A percentile compares a stretch with the other conserved stretches of the same genome.
These are phyloP conservation scores for Leishmania major DNA, from an alignment of 208 protist species.

Conservation along the genomic window DNA sequence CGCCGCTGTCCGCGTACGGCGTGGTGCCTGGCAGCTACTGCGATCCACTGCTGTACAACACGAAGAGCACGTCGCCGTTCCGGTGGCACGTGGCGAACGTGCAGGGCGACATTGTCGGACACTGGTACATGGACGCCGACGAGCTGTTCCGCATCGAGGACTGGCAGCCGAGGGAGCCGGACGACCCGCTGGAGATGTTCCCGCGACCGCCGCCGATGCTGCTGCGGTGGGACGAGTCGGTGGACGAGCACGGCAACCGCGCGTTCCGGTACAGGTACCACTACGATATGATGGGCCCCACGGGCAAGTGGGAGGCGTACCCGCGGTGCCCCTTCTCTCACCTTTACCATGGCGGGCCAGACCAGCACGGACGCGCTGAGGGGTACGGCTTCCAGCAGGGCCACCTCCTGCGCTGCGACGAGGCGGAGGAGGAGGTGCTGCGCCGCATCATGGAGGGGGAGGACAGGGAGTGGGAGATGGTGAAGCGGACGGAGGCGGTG, in stretches of 20 bases:
- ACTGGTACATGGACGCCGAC: slow-evolving; percentile 93
- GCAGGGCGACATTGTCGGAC: slow-evolving; percentile 82
- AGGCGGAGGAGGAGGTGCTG: no score
- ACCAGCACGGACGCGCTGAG: no score
- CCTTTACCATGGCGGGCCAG: no score
- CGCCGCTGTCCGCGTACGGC: slow-evolving; percentile 85
- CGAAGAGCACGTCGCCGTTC: slow-evolving; percentile 90
- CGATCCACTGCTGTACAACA: slow-evolving; percentile 92
- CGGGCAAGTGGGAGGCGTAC: no score
- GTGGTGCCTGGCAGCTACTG: slow-evolving; percentile 92
- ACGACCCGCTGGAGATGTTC: slow-evolving; percentile 91
- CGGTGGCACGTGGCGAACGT: slow-evolving; percentile 89
- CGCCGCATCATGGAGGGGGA: no score
- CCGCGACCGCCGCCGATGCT: slow-evolving; percentile 82
- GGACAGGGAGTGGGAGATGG: no score
- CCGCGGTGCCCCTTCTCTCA: no score
- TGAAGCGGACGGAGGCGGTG: no score
- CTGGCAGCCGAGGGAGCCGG: slow-evolving; percentile 88
- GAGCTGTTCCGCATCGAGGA: slow-evolving; percentile 90
- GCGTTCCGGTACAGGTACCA: slow-evolving; percentile 91
- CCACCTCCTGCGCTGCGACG: no score
- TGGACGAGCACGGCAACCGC: slow-evolving; percentile 91
- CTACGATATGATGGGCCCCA: slow-evolving; percentile 88
- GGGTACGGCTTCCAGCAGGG: no score
- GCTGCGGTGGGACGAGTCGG: slow-evolving; percentile 87